Conservation (phyloP, 2,329 filamentous ascomycete genomes). For the Fusarium solani-melongenae region DNA sequence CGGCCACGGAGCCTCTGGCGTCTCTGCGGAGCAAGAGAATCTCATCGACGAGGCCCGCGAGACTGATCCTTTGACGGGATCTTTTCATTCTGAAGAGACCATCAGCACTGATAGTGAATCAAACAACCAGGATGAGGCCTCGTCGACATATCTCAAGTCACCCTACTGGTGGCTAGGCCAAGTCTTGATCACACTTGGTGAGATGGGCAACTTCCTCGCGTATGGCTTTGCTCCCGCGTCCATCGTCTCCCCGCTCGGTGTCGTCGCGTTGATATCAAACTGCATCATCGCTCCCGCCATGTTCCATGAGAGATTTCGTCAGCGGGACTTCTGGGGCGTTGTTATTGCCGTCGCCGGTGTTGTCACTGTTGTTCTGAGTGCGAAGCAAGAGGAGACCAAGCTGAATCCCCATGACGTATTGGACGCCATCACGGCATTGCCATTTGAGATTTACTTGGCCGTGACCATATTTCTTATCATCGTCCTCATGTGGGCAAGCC, state of each 20-base stretch:
- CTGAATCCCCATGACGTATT: slow-evolving; percentile 91
- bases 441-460: slow-evolving; percentile 90
- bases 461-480: slow-evolving; percentile 80
- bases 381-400: slow-evolving; percentile 88
- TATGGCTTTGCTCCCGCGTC: slow-evolving; percentile 98
- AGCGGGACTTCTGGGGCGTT: slow-evolving; percentile 88
- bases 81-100: slow-evolving; percentile 56
- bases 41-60: slow-evolving; percentile 54
- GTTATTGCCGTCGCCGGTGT: slow-evolving; percentile 87
- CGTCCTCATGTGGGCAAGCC: slow-evolving; percentile 83
- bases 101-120: slow-evolving; percentile 38
- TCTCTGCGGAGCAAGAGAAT: slow-evolving; percentile 42
- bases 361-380: slow-evolving; percentile 92
- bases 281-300: slow-evolving; percentile 95
- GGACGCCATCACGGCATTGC: slow-evolving; percentile 86
- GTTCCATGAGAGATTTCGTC: slow-evolving; percentile 89
- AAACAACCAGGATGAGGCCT: slow-evolving; percentile 49
- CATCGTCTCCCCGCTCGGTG: slow-evolving; percentile 94
- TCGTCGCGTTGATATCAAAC: slow-evolving; percentile 97
- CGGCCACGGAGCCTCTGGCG: slow-evolving; percentile 14
- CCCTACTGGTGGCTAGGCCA: slow-evolving; percentile 98
- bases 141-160: slow-evolving; percentile 84
- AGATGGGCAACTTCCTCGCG: slow-evolving; percentile 95
- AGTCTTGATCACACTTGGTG: slow-evolving; percentile 89
- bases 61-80: slow-evolving; percentile 63